Percentiles rank a stretch among this genome's conserved stretches.
Conservation (phyloP, 1,284 basidiomycete species). For the Ganoderma lucidum region DNA sequence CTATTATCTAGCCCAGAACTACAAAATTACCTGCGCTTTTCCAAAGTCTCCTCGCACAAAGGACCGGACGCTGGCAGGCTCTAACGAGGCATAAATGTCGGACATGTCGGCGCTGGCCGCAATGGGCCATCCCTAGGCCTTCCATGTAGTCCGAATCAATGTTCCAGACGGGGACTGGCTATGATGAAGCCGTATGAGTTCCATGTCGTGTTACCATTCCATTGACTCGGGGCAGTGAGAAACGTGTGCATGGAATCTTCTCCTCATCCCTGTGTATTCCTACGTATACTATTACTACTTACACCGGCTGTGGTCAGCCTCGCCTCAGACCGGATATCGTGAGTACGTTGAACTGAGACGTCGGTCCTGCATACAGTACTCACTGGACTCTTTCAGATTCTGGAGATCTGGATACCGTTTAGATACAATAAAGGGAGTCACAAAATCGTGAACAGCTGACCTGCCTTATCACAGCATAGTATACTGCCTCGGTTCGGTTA, state of each 20-base stretch:
- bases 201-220: not conserved
- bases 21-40: not conserved
- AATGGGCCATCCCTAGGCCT: not conserved
- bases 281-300: not conserved
- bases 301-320: not conserved
- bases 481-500: not conserved
- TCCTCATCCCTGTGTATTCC: not conserved
- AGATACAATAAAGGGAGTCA: not conserved
- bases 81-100: not conserved
- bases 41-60: not conserved
- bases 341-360: not conserved
- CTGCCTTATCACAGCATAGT: not conserved
- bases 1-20: not conserved
- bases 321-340: not conserved
- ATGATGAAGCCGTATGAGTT: not conserved
- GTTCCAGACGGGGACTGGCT: not conserved
- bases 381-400: not conserved
- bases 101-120: not conserved
- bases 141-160: not conserved
- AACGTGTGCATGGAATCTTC: not conserved
- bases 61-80: too few relatives aligned
- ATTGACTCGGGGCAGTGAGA: not conserved
- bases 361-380: not conserved
- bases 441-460: not conserved
- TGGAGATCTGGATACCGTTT: not conserved